Evolutionary conservation across 805 yeast genomes (phyloP), one percentile per base, ranked within the genome.

Genomic region (Tetrapisispora fleetii): DNA sequence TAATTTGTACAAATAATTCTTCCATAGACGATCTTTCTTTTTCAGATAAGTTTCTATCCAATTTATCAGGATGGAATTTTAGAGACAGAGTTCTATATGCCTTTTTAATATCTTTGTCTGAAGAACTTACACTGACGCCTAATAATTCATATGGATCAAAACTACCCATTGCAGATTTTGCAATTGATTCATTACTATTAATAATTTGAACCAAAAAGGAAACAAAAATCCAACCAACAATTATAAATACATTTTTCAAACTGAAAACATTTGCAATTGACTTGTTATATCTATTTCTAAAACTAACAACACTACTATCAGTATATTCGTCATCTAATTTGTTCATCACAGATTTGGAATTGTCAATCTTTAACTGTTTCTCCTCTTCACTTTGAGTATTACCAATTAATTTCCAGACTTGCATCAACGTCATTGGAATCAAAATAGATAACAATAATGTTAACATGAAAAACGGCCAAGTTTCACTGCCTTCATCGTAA

Each of bases 71-170:
- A 65, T 93, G 99, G 68, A 76, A 85, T 60, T 82, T 84, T 58
- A 91, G 70, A 2, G 98, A 86, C 46, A 93, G 75, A 68, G 87
- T 87, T 68, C 95, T 80, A 69, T 86, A 93, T 24, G 82, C 82
- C 44, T 85, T 73, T 65, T 85, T 88, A 67, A 93, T 78, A 48
- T 83, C 89, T 59, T 78, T 80, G 45, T 85, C 96, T 11, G 78
- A 60, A 10, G 97, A 80, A 35, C 81, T 72, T 40, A 75, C 73
- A 21, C 84, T 73, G 35, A 91, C 73, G 36, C 84, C 95, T 57
- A 93, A 75, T 50, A 93, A 78, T 50, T 83, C 85, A 73, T 90
- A 91, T 1, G 99, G 99, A 68, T 93, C 98, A 67, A 91, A 93
- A 28, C 69, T 52, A 1, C 62, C 61, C 8, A 61, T 51, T 7